Evolutionary conservation across 129 eudicot genomes (phyloP).

Genomic region (Scalesia atractyloides): DNA sequence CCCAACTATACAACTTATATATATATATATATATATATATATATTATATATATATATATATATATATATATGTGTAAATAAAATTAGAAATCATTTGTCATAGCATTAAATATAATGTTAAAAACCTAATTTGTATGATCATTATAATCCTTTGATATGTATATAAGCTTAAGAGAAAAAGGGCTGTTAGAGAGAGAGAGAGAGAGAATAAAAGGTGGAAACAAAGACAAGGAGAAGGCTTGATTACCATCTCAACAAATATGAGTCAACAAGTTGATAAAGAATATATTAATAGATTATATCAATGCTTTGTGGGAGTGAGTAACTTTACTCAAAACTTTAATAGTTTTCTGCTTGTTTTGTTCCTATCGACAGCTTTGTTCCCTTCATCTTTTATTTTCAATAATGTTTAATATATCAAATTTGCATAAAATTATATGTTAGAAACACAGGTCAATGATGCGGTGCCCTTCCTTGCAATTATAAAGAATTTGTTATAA

Average conservation of each 20-base stretch:
- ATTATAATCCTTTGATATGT: too few species aligned
- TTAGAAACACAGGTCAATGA: slow-evolving; percentile 16
- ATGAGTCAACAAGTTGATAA: slow-evolving; percentile 33
- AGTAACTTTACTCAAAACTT: slow-evolving; percentile 25
- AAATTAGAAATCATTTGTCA: not conserved
- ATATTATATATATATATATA: not conserved
- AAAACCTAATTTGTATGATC: too few species aligned
- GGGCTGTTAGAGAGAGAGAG: not conserved
- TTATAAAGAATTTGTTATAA: not conserved
- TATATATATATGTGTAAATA: not conserved
- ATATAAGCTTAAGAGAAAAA: too few species aligned
- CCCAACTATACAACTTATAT: not conserved
- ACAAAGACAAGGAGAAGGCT: slow-evolving; percentile 32
- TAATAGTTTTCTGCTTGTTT: slow-evolving; percentile 30
- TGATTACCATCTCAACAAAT: slow-evolving; percentile 26
- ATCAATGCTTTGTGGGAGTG: slow-evolving; percentile 31
- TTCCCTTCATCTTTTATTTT: slow-evolving; percentile 19
- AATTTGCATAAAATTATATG: not conserved
- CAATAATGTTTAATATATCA: slow-evolving; percentile 12
- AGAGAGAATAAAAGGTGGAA: slow-evolving; percentile 12
- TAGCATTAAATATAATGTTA: too few species aligned
- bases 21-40: not conserved
- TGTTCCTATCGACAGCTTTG: slow-evolving; percentile 26
- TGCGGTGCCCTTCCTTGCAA: slow-evolving; percentile 18
- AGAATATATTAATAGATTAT: slow-evolving; percentile 33